A percentile compares a stretch with the other conserved stretches of the same genome.
Evolutionary conservation across 768 basidiomycete genomes (phyloP).

Genomic region (Boletus insuetus): DNA sequence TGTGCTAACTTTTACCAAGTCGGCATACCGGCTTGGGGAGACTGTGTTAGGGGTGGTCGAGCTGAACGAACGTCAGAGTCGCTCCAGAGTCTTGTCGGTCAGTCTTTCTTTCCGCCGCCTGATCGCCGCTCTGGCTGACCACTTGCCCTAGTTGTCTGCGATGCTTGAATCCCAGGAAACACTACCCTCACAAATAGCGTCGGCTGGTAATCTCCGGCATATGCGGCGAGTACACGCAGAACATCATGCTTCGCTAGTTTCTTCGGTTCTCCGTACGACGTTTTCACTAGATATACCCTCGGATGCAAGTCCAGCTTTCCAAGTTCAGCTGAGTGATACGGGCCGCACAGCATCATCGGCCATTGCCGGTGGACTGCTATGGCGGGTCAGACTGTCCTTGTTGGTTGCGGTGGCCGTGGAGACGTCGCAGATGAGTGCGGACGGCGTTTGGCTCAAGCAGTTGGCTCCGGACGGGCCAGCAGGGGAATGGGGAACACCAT

Average conservation of each 20-base stretch:
- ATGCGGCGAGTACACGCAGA: slow-evolving; percentile 81
- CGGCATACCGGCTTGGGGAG: slow-evolving; percentile 89
- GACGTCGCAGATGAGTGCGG: slow-evolving; percentile 42
- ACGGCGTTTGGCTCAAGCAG: slow-evolving; percentile 52
- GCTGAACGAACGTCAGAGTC: slow-evolving; percentile 69
- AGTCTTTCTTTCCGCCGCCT: slow-evolving; percentile 14
- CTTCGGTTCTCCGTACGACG: slow-evolving; percentile 70
- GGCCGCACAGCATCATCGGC: slow-evolving; percentile 15
- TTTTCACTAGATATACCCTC: slow-evolving; percentile 92
- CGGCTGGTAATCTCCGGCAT: slow-evolving; percentile 46
- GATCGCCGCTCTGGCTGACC: not conserved
- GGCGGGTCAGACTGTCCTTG: slow-evolving; percentile 85
- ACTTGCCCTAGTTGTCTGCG: slow-evolving; percentile 68
- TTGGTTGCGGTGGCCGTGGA: slow-evolving; percentile 71
- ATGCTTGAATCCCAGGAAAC: slow-evolving; percentile 88
- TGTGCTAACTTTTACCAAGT: slow-evolving; percentile 87
- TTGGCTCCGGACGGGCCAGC: slow-evolving; percentile 55
- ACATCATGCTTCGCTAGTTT: slow-evolving; percentile 73
- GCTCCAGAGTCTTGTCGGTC: slow-evolving; percentile 82
- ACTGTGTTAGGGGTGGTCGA: slow-evolving; percentile 87
- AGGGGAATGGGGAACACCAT: slow-evolving; percentile 72
- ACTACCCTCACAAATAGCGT: slow-evolving; percentile 59
- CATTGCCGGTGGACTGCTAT: slow-evolving; percentile 73
- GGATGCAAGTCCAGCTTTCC: slow-evolving; percentile 87
- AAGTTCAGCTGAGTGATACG: slow-evolving; percentile 50